These are phyloP conservation scores for Jatropha multifida DNA, from an alignment of 441 rosid genomes.

Conservation along the genomic window DNA sequence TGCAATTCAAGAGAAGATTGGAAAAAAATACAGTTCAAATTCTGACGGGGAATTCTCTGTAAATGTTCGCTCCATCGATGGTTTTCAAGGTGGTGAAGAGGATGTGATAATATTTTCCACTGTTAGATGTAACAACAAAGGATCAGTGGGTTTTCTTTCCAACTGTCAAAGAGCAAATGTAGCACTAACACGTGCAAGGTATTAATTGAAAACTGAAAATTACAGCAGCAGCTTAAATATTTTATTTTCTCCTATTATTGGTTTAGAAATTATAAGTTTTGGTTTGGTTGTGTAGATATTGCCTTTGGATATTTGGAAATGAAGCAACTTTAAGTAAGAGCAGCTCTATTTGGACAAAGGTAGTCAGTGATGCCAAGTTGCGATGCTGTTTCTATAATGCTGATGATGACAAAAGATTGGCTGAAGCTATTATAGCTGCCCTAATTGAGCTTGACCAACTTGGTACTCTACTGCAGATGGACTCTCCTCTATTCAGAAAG, in stretches of 20 bases:
- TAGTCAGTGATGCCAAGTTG: conserved; percentile 41
- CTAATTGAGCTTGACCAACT: conserved; percentile 26
- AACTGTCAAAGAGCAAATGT: conserved; percentile 41
- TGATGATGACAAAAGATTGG: conserved; percentile 37
- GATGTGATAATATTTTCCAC: conserved; percentile 53
- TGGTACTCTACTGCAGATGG: conserved; percentile 22
- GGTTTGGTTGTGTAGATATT: conserved; percentile 25
- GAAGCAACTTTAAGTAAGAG: conserved; percentile 36
- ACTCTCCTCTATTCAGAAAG: conserved; percentile 21
- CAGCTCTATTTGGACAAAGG: conserved; percentile 37
- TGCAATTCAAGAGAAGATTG: conserved; percentile 44
- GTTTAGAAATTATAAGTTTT: not conserved
- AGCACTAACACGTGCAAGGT: conserved; percentile 49
- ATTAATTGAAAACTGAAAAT: not conserved
- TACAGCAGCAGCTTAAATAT: not conserved
- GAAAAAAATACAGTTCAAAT: conserved; percentile 17
- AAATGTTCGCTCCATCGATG: conserved; percentile 44
- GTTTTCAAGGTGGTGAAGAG: conserved; percentile 57
- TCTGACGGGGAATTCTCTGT: conserved; percentile 27
- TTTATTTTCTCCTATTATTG: not conserved
- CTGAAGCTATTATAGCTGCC: conserved; percentile 25
- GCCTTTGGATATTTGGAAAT: conserved; percentile 54
- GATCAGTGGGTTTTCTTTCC: conserved; percentile 44
- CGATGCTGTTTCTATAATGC: conserved; percentile 44
- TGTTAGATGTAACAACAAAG: conserved; percentile 42